Evolutionary conservation across 495 filamentous ascomycete species (phyloP).

Genomic region (Penicillium diatomitis): DNA sequence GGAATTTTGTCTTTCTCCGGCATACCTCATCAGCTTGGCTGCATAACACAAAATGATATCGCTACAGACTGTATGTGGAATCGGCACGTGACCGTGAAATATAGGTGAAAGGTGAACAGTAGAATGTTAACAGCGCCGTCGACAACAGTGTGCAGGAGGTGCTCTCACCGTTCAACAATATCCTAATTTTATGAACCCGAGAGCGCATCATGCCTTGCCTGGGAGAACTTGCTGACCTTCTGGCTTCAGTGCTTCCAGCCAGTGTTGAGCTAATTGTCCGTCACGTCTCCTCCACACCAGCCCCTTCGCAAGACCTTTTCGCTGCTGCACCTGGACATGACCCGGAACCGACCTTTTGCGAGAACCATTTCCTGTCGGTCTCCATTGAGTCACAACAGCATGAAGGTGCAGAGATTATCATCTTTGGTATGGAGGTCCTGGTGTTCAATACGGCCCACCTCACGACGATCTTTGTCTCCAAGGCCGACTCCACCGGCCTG

Average conservation of each 20-base stretch:
- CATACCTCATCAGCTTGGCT: too few relatives aligned
- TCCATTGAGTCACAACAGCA: slow-evolving; percentile 44
- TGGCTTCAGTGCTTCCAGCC: slow-evolving; percentile 65
- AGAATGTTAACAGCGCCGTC: not conserved
- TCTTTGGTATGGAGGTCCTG: slow-evolving; percentile 59
- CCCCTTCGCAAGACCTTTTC: slow-evolving; percentile 61
- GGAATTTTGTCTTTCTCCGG: too few relatives aligned
- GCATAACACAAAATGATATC: too few relatives aligned
- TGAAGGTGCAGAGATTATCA: slow-evolving; percentile 35
- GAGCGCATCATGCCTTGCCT: slow-evolving; percentile 17
- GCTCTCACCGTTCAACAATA: not conserved
- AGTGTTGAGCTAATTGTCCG: slow-evolving; percentile 63
- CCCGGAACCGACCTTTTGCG: slow-evolving; percentile 69
- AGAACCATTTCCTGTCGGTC: slow-evolving; percentile 76
- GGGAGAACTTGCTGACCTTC: slow-evolving; percentile 34
- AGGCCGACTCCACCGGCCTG: slow-evolving; percentile 93
- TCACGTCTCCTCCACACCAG: slow-evolving; percentile 82
- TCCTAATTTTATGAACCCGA: slow-evolving; percentile 18
- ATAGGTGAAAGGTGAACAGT: slow-evolving; percentile 2
- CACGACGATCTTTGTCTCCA: slow-evolving; percentile 88
- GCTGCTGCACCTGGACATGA: slow-evolving; percentile 62
- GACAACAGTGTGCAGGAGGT: slow-evolving; percentile 3
- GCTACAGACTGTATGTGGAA: not conserved
- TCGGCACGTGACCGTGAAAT: slow-evolving; percentile 15
- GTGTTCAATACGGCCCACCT: slow-evolving; percentile 65